phyloP scores from a whole-genome alignment of 352 stramenopile genomes.

The Phytophthora idaei region DNA sequence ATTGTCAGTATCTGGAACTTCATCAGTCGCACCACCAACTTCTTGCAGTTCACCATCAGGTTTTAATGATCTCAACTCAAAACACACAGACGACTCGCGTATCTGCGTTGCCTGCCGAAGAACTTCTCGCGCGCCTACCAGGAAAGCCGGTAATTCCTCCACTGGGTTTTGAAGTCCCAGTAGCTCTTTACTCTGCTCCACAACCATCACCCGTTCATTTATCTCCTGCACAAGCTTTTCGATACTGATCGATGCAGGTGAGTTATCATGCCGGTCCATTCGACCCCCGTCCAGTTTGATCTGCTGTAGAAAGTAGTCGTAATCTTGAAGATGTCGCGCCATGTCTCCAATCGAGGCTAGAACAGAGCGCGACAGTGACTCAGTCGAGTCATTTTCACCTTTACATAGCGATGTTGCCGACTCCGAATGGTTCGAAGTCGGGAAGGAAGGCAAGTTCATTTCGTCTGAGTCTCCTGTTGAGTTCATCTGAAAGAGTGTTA shows the following conservation, averaged over 20 bases:
- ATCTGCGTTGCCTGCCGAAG: constrained; percentile 29
- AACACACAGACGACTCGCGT: constrained; percentile 15
- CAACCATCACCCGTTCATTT: constrained; percentile 40
- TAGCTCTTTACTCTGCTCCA: constrained; percentile 33
- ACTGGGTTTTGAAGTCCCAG: constrained; percentile 40
- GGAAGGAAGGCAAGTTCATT: constrained; percentile 14
- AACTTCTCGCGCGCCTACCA: constrained; percentile 27
- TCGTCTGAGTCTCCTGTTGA: constrained; percentile 6
- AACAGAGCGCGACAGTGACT: constrained; percentile 39
- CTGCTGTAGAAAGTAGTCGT: constrained; percentile 55
- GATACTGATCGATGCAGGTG: constrained; percentile 26
- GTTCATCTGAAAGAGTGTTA: constrained; percentile 39
- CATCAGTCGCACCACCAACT: background rate
- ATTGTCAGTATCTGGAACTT: background rate
- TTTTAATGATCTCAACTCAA: background rate
- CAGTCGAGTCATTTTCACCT: constrained; percentile 19
- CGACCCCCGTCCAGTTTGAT: constrained; percentile 24
- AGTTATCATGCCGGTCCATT: constrained; percentile 10
- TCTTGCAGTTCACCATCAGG: constrained; percentile 1
- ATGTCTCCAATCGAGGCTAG: constrained; percentile 59
- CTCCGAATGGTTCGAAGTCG: constrained; percentile 9
- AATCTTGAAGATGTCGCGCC: constrained; percentile 65
- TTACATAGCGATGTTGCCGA: constrained; percentile 13
- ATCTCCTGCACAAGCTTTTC: constrained; percentile 43
- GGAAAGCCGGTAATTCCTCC: constrained; percentile 41